Percentiles rank a stretch among this genome's conserved stretches.
phyloP scores from a whole-genome alignment of 306 rosid genomes.

The Cucurbita pepo region DNA sequence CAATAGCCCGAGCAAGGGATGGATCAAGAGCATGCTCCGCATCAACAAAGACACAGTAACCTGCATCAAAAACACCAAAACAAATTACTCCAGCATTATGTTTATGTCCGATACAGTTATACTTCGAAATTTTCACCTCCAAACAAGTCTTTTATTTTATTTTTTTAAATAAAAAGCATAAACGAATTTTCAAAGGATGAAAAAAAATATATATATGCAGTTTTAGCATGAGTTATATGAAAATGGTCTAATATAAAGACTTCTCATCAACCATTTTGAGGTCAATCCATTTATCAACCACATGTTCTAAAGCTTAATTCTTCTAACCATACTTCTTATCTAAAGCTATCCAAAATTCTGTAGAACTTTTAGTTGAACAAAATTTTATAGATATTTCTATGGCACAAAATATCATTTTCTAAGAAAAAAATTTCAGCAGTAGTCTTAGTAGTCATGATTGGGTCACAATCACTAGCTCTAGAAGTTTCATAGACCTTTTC shows the following conservation, averaged over 20 bases:
- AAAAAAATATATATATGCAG: background rate
- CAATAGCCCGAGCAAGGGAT: conserved; percentile 66
- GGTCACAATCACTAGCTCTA: too few relatives aligned
- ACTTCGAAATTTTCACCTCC: background rate
- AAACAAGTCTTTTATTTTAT: background rate
- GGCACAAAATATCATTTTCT: too few relatives aligned
- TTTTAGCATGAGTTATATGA: background rate
- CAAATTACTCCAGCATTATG: background rate
- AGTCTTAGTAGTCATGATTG: too few relatives aligned
- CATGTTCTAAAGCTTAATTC: too few relatives aligned
- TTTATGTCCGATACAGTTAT: background rate
- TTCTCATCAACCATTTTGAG: too few relatives aligned
- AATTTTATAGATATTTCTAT: too few relatives aligned
- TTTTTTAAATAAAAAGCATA: background rate
- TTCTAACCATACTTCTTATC: too few relatives aligned
- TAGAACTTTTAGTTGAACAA: too few relatives aligned
- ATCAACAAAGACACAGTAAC: conserved; percentile 75
- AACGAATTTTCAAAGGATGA: background rate
- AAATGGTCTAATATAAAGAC: background rate
- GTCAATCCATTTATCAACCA: too few relatives aligned
- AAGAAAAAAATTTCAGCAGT: too few relatives aligned
- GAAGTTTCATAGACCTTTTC: too few relatives aligned
- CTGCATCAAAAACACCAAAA: conserved; percentile 12
- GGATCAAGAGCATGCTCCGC: conserved; percentile 98
- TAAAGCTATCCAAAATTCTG: too few relatives aligned